Evolutionary conservation across 2,329 filamentous ascomycete genomes (phyloP), one percentile per base, ranked within the genome.

Genomic region (Uncinocarpus reesii): DNA sequence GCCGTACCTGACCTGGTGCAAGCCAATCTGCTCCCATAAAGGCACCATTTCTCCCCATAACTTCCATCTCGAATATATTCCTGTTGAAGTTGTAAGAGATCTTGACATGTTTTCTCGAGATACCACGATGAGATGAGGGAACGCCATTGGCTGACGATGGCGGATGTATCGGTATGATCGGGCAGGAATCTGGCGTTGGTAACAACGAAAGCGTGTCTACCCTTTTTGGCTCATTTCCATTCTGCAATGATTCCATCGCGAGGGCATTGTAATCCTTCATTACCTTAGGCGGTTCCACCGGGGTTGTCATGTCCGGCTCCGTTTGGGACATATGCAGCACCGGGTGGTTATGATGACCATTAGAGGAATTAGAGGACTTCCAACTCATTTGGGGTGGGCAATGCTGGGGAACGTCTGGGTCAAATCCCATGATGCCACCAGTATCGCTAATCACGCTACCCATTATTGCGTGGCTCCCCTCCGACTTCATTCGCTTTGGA

Each of bases 91-190:
- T 77, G 65, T 78, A 82, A 21, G 71, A 67, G 51, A 83, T 80
- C 51, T 73, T 75, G 45, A 79, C 71, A 58, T 83, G 79, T 56
- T 78, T 73, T 20, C 78, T 71, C 3, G 79, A 82, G 28, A 82
- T 81, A 36, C 73, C 73, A 52, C 74, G 76, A 53, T 79, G 75
- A 13, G 71, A 70, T 10, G 69, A 69, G 13, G 45, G 36, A 2
- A 72, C 65, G 36, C 67, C 72, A 38, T 70, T 66, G 31, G 66
- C 59, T 13, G 69, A 70, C 23, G 65, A 64, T 1, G 72, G 72
- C 16, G 78, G 75, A 54, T 80, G 79, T 28, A 82, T 78, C 4
- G 78, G 77, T 40, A 82, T 73, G 4, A 78, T 68, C 4, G 75
- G 75, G 53, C 71, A 75, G 49, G 74, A 68, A 47, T 73, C 65